phyloP scores from a whole-genome alignment of 768 basidiomycete species.

The Rossbeevera mucosa region DNA sequence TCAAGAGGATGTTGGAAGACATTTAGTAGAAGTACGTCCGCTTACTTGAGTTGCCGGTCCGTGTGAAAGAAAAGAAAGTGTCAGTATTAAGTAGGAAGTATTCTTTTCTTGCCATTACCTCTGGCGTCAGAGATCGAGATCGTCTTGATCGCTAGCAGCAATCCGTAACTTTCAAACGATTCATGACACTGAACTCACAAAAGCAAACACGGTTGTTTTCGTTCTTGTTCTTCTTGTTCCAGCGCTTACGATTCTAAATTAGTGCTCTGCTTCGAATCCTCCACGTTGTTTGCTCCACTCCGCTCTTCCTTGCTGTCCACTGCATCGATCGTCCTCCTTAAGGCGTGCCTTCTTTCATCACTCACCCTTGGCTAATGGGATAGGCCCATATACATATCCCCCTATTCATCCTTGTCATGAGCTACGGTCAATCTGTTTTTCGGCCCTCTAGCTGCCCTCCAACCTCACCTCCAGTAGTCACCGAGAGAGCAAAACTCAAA shows the following conservation, averaged over 20 bases:
- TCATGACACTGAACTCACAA: conserved; percentile 49
- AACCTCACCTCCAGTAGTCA: conserved; percentile 34
- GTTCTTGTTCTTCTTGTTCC: not conserved
- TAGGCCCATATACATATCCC: conserved; percentile 29
- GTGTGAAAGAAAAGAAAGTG: too few relatives aligned
- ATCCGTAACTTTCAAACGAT: conserved; percentile 31
- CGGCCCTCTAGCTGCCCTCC: conserved; percentile 59
- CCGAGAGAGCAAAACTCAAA: conserved; percentile 51
- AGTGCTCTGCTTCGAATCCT: conserved; percentile 30
- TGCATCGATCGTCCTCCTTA: conserved; percentile 81
- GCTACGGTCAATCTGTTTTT: conserved; percentile 64
- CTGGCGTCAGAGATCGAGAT: too few relatives aligned
- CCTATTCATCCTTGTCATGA: conserved; percentile 34
- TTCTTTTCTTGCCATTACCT: too few relatives aligned
- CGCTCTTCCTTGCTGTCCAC: conserved; percentile 53
- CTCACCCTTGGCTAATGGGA: conserved; percentile 37
- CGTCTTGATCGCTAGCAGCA: not conserved
- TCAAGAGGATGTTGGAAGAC: conserved; percentile 41
- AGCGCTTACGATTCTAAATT: conserved; percentile 1
- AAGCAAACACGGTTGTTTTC: conserved; percentile 23
- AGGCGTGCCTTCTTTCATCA: conserved; percentile 28
- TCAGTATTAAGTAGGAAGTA: too few relatives aligned
- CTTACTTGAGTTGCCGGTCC: not conserved
- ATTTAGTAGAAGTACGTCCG: conserved; percentile 9
- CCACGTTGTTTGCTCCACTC: conserved; percentile 54